Percentiles rank a stretch among this genome's conserved stretches.
phyloP scores from a whole-genome alignment of 2,329 filamentous ascomycete genomes.

The Aspergillus novofumigatus region DNA sequence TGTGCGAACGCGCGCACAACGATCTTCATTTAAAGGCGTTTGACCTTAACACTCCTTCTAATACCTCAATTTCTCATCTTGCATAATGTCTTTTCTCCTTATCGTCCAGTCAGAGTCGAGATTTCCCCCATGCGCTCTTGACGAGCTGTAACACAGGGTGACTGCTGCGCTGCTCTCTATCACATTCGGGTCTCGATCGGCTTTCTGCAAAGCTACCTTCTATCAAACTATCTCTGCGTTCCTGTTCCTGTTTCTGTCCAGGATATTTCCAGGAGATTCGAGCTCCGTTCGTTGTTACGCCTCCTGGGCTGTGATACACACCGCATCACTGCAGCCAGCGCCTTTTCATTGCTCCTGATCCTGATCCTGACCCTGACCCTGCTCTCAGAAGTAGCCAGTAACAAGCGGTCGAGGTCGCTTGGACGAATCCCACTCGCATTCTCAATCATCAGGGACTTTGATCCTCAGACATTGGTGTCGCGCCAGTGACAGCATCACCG shows the following conservation, averaged over 20 bases:
- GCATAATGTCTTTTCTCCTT: constrained; percentile 6
- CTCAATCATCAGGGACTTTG: not conserved
- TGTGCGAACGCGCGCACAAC: not conserved
- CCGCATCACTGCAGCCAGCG: not conserved
- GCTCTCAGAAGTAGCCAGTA: not conserved
- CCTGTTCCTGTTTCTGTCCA: not conserved
- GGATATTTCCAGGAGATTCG: not conserved
- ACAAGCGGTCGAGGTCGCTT: not conserved
- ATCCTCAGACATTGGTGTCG: not conserved
- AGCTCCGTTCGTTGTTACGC: not conserved
- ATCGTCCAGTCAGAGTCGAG: constrained; percentile 18
- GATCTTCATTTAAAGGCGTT: not conserved
- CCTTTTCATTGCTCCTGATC: not conserved
- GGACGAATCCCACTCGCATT: not conserved
- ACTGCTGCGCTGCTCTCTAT: constrained; percentile 9
- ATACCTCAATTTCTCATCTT: constrained; percentile 2
- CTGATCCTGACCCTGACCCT: not conserved
- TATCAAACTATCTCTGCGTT: not conserved
- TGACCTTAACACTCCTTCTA: not conserved
- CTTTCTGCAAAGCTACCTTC: not conserved
- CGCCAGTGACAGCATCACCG: not conserved
- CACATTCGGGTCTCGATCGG: not conserved
- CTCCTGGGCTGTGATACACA: not conserved
- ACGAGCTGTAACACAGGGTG: constrained; percentile 13
- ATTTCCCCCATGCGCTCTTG: constrained; percentile 18